Evolutionary conservation across 2,329 filamentous ascomycete genomes (phyloP).

Genomic region (Dryadomyces quercus-mongolicae): DNA sequence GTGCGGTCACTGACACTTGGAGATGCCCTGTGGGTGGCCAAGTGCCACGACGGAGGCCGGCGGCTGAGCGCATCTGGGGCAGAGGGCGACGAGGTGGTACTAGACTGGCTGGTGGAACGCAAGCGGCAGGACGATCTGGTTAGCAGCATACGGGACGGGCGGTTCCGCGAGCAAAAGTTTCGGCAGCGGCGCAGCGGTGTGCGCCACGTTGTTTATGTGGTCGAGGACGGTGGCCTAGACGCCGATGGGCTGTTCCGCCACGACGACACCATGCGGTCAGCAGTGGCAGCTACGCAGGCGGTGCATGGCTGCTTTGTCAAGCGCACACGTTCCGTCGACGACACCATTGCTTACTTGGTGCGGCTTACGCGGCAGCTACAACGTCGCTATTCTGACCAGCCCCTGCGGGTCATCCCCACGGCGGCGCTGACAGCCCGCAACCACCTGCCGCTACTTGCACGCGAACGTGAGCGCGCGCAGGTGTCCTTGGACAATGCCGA

Average conservation of each 20-base stretch:
- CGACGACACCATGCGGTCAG: conserved; percentile 56
- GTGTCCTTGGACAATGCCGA: background rate
- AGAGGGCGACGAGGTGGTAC: conserved; percentile 57
- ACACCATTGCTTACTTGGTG: conserved; percentile 64
- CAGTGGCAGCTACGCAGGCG: conserved; percentile 66
- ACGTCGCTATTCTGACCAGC: conserved; percentile 46
- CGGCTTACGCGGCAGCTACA: conserved; percentile 59
- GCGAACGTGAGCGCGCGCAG: conserved; percentile 14
- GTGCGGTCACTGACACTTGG: conserved; percentile 61
- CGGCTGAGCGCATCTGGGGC: conserved; percentile 43
- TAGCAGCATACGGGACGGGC: conserved; percentile 69
- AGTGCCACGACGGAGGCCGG: conserved; percentile 43
- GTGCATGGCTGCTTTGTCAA: conserved; percentile 73
- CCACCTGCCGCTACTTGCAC: conserved; percentile 51
- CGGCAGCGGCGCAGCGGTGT: conserved; percentile 60
- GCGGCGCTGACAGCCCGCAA: conserved; percentile 49
- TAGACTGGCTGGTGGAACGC: conserved; percentile 72
- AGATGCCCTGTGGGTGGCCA: conserved; percentile 70
- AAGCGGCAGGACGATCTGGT: conserved; percentile 72
- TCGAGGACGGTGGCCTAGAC: conserved; percentile 60
- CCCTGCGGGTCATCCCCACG: conserved; percentile 54
- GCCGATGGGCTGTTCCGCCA: conserved; percentile 40
- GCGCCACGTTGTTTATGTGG: conserved; percentile 66
- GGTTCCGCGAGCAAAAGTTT: conserved; percentile 78
- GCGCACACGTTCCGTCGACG: conserved; percentile 61